Evolutionary conservation across 148 eudicot species (phyloP), one percentile per base, ranked within the genome.

Genomic region (Silene latifolia): DNA sequence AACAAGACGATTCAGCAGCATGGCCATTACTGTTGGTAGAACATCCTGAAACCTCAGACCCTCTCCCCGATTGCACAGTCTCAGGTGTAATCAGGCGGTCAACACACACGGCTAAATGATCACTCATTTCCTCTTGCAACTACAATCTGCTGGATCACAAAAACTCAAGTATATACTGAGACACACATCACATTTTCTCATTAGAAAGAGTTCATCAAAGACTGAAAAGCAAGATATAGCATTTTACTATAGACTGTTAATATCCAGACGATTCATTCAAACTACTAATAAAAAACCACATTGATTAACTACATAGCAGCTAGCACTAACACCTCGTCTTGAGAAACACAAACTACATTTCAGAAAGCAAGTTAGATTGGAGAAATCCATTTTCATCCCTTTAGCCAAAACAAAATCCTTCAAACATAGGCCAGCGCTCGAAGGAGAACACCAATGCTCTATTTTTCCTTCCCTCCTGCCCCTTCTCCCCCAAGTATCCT

Each of bases 31-130:
- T 74, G 74, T 75, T 83, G 46, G 67, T 82, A 66, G 85, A 79
- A 39, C 80, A 74, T 80, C 69, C 85, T 7, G 80, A 67, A 29
- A 76, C 83, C 81, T 80, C 86, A 56, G 78, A 61, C 74, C 32
- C 88, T 82, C 82, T 80, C n/a, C 42, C 79, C 20, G 80, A 8
- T 54, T 82, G 77, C 80, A 76, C 67, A 62, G 78, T 74, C 67
- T 79, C 86, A 13, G 84, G 72, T 7, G 82, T 56, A 39, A 72
- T 57, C 72, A 86, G 80, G 21, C 48, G 79, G 75, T 92, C 94
- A 70, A 89, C 97, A 72, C 82, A 74, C 77, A 88, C 78, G 76
- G 83, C 88, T 79, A 85, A 57, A 76, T 90, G 87, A 57, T 90
- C 95, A 20, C 80, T 79, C 97, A 92, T 92, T 72, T 78, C 71